phyloP scores from a whole-genome alignment of 2,329 filamentous ascomycete genomes.

The Fusarium nygamai region DNA sequence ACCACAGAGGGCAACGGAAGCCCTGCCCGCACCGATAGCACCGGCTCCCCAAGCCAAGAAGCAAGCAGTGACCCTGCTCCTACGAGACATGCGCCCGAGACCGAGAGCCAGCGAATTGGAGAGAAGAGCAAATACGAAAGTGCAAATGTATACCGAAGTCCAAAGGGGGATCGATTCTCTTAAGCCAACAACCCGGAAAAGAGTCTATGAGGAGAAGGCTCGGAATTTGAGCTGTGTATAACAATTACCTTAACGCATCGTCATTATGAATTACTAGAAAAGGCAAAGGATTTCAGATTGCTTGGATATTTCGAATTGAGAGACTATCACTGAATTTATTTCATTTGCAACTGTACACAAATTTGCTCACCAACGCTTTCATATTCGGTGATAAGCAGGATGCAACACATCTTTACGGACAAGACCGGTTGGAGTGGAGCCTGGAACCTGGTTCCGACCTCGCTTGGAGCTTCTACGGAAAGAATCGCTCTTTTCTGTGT shows the following conservation, averaged over 20 bases:
- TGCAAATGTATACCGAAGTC: slow-evolving; percentile 75
- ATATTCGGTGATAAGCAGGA: slow-evolving; percentile 23
- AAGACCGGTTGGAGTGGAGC: slow-evolving; percentile 38
- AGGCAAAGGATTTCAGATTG: background rate
- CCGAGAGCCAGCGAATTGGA: slow-evolving; percentile 70
- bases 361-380: slow-evolving; percentile 15
- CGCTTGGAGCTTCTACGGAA: slow-evolving; percentile 31
- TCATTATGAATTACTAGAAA: slow-evolving; percentile 22
- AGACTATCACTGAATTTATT: background rate
- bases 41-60: slow-evolving; percentile 75
- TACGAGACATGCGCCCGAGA: slow-evolving; percentile 81
- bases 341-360: background rate
- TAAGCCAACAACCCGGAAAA: slow-evolving; percentile 40
- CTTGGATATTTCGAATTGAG: background rate
- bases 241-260: slow-evolving; percentile 23
- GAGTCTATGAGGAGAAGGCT: slow-evolving; percentile 1
- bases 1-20: slow-evolving; percentile 55
- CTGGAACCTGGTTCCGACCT: slow-evolving; percentile 31
- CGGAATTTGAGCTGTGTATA: slow-evolving; percentile 38
- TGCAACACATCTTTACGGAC: slow-evolving; percentile 22
- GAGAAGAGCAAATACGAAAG: slow-evolving; percentile 95
- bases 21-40: slow-evolving; percentile 67
- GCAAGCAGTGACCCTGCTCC: slow-evolving; percentile 83
- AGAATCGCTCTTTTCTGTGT: slow-evolving; percentile 24
- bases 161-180: slow-evolving; percentile 88